These are phyloP conservation scores for Umbelopsis vinacea DNA, from an alignment of 192 early-diverging fungal species.

Conservation along the genomic window DNA sequence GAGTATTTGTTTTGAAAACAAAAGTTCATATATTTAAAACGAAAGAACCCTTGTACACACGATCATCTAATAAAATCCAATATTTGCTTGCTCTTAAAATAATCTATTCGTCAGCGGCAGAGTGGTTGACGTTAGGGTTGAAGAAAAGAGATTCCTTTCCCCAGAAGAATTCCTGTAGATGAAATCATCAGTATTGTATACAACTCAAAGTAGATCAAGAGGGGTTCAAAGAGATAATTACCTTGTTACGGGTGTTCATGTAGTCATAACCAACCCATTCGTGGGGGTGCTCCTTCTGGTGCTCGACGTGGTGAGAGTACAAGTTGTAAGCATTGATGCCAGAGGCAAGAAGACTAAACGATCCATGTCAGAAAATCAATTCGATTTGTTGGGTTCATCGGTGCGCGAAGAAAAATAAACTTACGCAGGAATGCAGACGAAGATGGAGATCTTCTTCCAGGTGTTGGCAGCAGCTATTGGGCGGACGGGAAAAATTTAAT, in stretches of 20 bases:
- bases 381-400: neutral
- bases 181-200: neutral
- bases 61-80: slow-evolving; percentile 15
- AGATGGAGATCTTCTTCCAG: slow-evolving; percentile 46
- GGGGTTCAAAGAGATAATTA: slow-evolving; percentile 34
- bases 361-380: neutral
- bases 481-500: neutral
- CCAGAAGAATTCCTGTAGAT: slow-evolving; percentile 42
- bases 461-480: slow-evolving; percentile 38
- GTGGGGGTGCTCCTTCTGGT: slow-evolving; percentile 36
- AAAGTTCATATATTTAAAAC: slow-evolving; percentile 19
- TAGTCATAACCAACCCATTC: slow-evolving; percentile 38
- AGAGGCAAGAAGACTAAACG: slow-evolving; percentile 35
- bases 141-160: slow-evolving; percentile 41
- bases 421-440: slow-evolving; percentile 45
- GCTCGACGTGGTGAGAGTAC: slow-evolving; percentile 34
- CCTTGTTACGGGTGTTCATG: slow-evolving; percentile 63
- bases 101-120: slow-evolving; percentile 33
- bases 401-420: neutral
- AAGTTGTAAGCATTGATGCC: slow-evolving; percentile 44
- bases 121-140: slow-evolving; percentile 40
- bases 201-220: neutral
- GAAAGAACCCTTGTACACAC: slow-evolving; percentile 3
- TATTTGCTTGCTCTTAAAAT: neutral
- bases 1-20: slow-evolving; percentile 6